These are phyloP conservation scores for Xerocomus nothofagi DNA, from an alignment of 1,284 basidiomycete genomes.

Conservation along the genomic window DNA sequence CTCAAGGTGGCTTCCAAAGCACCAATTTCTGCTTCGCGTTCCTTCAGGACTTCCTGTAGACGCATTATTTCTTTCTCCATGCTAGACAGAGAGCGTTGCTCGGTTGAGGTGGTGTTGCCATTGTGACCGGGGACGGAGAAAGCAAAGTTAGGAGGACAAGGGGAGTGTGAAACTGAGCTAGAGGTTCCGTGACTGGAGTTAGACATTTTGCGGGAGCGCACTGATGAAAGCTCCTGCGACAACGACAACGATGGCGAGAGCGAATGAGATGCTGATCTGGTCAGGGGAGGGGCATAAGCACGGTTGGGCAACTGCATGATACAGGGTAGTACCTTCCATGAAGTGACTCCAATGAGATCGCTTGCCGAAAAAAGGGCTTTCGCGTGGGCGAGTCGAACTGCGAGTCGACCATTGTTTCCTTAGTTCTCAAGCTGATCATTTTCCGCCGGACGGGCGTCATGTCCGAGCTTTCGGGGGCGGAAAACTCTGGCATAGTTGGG, in stretches of 20 bases:
- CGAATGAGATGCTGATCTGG: slow-evolving; percentile 82
- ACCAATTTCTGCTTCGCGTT: slow-evolving; percentile 84
- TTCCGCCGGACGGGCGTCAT: slow-evolving; percentile 49
- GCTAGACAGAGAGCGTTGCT: slow-evolving; percentile 72
- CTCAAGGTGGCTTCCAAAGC: slow-evolving; percentile 70
- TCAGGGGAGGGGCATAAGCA: slow-evolving; percentile 15
- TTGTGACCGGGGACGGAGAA: slow-evolving; percentile 52
- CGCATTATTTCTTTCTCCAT: slow-evolving; percentile 92
- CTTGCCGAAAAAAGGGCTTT: slow-evolving; percentile 81
- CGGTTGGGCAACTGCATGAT: not conserved
- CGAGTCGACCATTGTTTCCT: slow-evolving; percentile 47
- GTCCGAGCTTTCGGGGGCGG: slow-evolving; percentile 48
- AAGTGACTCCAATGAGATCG: slow-evolving; percentile 80
- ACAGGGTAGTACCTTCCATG: slow-evolving; percentile 63
- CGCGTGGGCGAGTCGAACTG: slow-evolving; percentile 50
- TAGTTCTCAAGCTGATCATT: slow-evolving; percentile 46
- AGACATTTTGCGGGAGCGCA: slow-evolving; percentile 79
- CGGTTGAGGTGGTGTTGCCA: slow-evolving; percentile 42
- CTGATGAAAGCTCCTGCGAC: slow-evolving; percentile 93
- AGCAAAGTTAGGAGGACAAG: slow-evolving; percentile 59
- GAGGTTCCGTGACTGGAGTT: slow-evolving; percentile 67
- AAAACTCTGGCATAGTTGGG: slow-evolving; percentile 46
- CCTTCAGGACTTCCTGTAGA: slow-evolving; percentile 83
- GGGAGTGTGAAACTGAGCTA: slow-evolving; percentile 56
- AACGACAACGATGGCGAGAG: slow-evolving; percentile 87